Conservation (phyloP, 192 early-diverging fungal species). For the Rhizophlyctis rosea region DNA sequence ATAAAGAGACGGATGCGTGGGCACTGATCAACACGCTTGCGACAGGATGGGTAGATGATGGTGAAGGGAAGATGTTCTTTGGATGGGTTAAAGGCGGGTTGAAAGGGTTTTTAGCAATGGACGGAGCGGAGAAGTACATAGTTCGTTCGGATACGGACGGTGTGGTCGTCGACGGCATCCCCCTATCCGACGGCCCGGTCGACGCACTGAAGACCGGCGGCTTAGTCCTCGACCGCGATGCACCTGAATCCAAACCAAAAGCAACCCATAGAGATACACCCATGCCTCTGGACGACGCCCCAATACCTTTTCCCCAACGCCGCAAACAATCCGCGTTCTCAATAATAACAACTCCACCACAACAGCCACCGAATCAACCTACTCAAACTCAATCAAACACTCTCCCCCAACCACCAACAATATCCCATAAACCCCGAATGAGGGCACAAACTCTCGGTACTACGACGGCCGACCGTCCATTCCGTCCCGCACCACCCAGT, state of each 20-base stretch:
- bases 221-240: background rate
- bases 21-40: conserved; percentile 16
- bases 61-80: background rate
- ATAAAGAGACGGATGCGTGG: conserved; percentile 22
- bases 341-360: conserved; percentile 26
- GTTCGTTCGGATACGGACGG: background rate
- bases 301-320: background rate
- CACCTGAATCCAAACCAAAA: too few species aligned
- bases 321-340: conserved; percentile 30
- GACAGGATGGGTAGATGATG: conserved; percentile 9
- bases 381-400: background rate
- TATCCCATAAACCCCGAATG: background rate
- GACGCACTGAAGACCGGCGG: background rate
- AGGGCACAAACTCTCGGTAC: background rate
- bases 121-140: conserved; percentile 2
- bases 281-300: conserved; percentile 1
- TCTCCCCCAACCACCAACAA: background rate
- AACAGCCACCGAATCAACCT: background rate
- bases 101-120: background rate
- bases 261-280: background rate
- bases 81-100: conserved; percentile 16
- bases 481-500: background rate
- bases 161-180: background rate
- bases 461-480: background rate
- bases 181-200: background rate